Percentiles rank a stretch among this genome's conserved stretches.
phyloP scores from a whole-genome alignment of 2,329 filamentous ascomycete genomes.

The Arachnomyces sp. region DNA sequence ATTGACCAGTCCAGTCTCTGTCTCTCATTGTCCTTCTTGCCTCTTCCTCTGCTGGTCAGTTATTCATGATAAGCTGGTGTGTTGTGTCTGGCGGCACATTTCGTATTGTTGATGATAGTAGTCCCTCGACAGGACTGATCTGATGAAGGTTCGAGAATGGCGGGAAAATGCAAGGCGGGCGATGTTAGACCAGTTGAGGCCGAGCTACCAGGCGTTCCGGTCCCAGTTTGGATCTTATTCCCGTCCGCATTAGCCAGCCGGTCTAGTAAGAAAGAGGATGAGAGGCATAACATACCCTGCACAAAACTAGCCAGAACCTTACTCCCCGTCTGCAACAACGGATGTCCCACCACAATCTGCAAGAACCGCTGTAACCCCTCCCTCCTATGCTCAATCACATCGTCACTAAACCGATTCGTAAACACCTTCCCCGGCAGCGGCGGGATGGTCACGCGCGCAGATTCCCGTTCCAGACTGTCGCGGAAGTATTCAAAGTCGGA shows the following conservation, averaged over 20 bases:
- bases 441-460: constrained; percentile 87
- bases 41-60: too few relatives aligned
- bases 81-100: too few relatives aligned
- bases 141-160: too few relatives aligned
- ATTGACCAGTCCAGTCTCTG: too few relatives aligned
- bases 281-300: constrained; percentile 58
- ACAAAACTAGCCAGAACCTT: constrained; percentile 95
- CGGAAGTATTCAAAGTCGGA: constrained; percentile 98
- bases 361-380: constrained; percentile 91
- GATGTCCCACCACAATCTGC: constrained; percentile 95
- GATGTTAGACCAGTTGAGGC: constrained; percentile 1
- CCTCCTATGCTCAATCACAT: constrained; percentile 90
- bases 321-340: constrained; percentile 91
- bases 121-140: too few relatives aligned
- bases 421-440: constrained; percentile 96
- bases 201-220: constrained; percentile 67
- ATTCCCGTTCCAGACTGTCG: constrained; percentile 94
- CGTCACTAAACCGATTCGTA: constrained; percentile 94
- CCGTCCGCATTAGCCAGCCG: too few relatives aligned
- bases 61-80: too few relatives aligned
- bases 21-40: too few relatives aligned
- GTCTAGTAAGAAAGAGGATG: constrained; percentile 1
- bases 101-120: too few relatives aligned
- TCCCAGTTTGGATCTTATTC: constrained; percentile 68
- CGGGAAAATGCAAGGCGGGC: too few relatives aligned